phyloP scores from a whole-genome alignment of 2,329 filamentous ascomycete genomes.

The Pseudofabraea citricarpa region DNA sequence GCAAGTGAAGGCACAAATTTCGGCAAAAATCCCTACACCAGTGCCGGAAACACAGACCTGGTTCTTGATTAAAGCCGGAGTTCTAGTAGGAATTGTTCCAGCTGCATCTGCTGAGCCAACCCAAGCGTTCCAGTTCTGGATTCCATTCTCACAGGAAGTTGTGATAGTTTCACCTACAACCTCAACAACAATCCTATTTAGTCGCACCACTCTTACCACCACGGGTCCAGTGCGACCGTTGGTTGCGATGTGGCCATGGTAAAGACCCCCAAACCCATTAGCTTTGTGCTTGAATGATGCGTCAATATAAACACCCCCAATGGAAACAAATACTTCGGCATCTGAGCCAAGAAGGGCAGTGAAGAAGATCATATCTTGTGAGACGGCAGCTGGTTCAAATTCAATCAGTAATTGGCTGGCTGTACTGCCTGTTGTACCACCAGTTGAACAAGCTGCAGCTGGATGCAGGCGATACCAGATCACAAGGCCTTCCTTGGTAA shows the following conservation, averaged over 20 bases:
- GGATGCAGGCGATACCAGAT: neutral
- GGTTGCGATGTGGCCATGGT: constrained; percentile 27
- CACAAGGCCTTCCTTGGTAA: neutral
- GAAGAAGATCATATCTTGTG: constrained; percentile 24
- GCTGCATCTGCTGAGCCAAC: constrained; percentile 21
- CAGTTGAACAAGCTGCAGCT: neutral
- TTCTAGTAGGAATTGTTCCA: constrained; percentile 1
- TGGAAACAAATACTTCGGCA: constrained; percentile 26
- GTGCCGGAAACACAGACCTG: constrained; percentile 20
- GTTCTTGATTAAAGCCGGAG: constrained; percentile 1
- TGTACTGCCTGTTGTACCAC: neutral
- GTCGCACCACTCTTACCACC: constrained; percentile 21
- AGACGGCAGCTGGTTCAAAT: neutral
- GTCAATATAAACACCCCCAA: constrained; percentile 21
- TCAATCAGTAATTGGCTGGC: neutral
- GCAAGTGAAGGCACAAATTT: neutral
- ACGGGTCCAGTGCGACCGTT: constrained; percentile 20
- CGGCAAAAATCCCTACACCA: constrained; percentile 11
- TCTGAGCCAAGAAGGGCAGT: constrained; percentile 30
- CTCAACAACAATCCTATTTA: no score
- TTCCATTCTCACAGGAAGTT: constrained; percentile 17
- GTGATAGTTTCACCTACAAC: constrained; percentile 23
- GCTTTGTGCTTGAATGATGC: constrained; percentile 25
- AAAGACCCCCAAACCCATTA: constrained; percentile 26
- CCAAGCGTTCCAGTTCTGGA: constrained; percentile 33